These are phyloP conservation scores for Coniochaeta sp. DNA, from an alignment of 2,329 filamentous ascomycete species.

Conservation along the genomic window DNA sequence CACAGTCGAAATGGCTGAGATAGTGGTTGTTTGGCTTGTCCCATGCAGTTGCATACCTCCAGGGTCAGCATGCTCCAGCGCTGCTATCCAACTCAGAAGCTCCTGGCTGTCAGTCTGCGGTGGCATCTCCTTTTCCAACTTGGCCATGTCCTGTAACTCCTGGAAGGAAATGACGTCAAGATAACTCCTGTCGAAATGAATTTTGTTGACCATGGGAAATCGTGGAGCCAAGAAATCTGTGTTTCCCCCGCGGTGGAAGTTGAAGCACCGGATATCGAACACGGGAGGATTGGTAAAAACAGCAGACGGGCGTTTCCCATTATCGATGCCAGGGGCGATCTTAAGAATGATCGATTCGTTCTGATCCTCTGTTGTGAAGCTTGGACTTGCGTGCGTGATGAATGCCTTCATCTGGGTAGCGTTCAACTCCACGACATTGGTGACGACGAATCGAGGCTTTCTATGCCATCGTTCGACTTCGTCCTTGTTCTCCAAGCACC, in stretches of 20 bases:
- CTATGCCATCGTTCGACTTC: constrained; percentile 41
- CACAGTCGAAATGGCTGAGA: constrained; percentile 15
- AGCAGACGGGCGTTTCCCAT: constrained; percentile 32
- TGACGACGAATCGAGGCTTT: constrained; percentile 56
- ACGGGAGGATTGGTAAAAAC: constrained; percentile 66
- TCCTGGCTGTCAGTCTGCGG: constrained; percentile 51
- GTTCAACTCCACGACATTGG: constrained; percentile 55
- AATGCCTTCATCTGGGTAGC: constrained; percentile 43
- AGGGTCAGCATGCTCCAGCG: constrained; percentile 48
- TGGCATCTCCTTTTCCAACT: constrained; percentile 41
- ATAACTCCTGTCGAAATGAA: constrained; percentile 68
- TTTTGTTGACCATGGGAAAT: constrained; percentile 68
- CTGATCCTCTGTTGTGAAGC: constrained; percentile 26
- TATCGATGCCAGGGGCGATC: constrained; percentile 35
- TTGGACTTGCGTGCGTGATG: constrained; percentile 36
- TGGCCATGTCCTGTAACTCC: constrained; percentile 61
- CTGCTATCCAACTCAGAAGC: constrained; percentile 51
- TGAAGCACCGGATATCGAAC: constrained; percentile 72
- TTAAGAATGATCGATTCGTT: constrained; percentile 36
- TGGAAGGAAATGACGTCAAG: constrained; percentile 61
- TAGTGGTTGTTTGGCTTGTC: constrained; percentile 36
- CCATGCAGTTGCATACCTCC: constrained; percentile 32
- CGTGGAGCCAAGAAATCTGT: constrained; percentile 66
- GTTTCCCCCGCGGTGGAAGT: constrained; percentile 66
- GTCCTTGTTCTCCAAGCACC: constrained; percentile 63